Evolutionary conservation across 1,284 basidiomycete species (phyloP).

Genomic region (Peniophora sp.): DNA sequence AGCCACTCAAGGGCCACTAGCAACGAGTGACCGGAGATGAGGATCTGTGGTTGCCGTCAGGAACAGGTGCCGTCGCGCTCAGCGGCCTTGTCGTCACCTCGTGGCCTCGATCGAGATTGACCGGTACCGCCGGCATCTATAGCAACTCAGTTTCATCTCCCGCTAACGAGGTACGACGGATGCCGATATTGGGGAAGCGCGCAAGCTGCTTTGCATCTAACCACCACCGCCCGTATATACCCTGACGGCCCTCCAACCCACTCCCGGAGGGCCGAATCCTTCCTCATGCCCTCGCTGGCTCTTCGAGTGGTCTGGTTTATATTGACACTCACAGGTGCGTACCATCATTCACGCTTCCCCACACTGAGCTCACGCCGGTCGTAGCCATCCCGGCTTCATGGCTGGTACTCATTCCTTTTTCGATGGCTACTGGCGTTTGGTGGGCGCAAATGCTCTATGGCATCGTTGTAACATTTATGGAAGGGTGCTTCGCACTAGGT

Average conservation of each 20-base stretch:
- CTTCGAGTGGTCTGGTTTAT: slow-evolving; percentile 15
- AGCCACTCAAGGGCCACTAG: no score
- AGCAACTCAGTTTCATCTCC: background rate
- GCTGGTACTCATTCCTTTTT: slow-evolving; percentile 36
- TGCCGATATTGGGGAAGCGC: background rate
- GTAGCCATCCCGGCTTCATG: slow-evolving; percentile 18
- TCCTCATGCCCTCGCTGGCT: slow-evolving; percentile 10
- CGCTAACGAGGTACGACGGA: background rate
- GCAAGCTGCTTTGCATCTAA: background rate
- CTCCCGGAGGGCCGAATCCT: background rate
- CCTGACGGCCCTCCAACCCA: background rate
- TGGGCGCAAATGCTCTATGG: slow-evolving; percentile 41
- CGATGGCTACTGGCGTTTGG: slow-evolving; percentile 26
- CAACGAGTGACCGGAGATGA: no score
- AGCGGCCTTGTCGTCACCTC: no score
- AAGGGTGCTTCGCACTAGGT: slow-evolving; percentile 39
- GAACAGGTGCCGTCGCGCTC: no score
- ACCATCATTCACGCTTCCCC: background rate
- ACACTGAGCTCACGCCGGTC: background rate
- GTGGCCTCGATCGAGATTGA: background rate
- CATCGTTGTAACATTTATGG: slow-evolving; percentile 36
- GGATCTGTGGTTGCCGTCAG: no score
- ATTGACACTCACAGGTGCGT: slow-evolving; percentile 9
- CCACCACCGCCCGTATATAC: background rate
- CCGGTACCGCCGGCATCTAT: background rate